Conservation (phyloP, 495 filamentous ascomycete genomes). For the Hypomontagnella submonticulosa region DNA sequence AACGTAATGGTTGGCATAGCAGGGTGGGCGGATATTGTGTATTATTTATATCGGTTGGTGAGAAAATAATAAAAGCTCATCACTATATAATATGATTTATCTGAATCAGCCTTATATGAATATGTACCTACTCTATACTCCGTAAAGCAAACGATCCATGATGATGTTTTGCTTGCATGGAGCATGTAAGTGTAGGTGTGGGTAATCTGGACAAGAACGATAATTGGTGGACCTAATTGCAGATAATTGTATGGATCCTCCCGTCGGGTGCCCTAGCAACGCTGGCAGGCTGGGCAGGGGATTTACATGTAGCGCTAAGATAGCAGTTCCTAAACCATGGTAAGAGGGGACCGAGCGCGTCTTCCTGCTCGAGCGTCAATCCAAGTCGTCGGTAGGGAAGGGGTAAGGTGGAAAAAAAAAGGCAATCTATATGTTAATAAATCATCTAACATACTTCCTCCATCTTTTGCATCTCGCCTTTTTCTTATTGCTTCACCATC, state of each 20-base stretch:
- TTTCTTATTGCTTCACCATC: no score
- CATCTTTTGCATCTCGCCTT: no score
- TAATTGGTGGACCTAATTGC: background rate
- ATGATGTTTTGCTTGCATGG: no score
- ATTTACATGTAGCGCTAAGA: conserved; percentile 27
- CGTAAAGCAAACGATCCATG: no score
- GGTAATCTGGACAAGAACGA: background rate
- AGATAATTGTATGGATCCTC: conserved; percentile 15
- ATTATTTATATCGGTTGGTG: no score
- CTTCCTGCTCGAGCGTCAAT: conserved; percentile 14
- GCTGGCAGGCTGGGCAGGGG: background rate
- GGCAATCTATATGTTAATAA: background rate
- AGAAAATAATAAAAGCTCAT: no score
- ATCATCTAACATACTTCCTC: no score
- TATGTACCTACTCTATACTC: no score
- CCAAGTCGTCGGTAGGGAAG: conserved; percentile 1
- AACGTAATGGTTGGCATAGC: no score
- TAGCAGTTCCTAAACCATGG: conserved; percentile 11
- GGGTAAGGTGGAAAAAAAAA: conserved; percentile 1
- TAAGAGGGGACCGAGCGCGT: conserved; percentile 34
- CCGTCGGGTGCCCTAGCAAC: conserved; percentile 32
- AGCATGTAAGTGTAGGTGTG: background rate
- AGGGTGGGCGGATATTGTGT: no score
- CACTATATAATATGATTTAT: no score
- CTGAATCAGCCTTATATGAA: no score